A percentile compares a stretch with the other conserved stretches of the same genome.
Evolutionary conservation across 345 rosid genomes (phyloP).

Genomic region (Pistacia vera): DNA sequence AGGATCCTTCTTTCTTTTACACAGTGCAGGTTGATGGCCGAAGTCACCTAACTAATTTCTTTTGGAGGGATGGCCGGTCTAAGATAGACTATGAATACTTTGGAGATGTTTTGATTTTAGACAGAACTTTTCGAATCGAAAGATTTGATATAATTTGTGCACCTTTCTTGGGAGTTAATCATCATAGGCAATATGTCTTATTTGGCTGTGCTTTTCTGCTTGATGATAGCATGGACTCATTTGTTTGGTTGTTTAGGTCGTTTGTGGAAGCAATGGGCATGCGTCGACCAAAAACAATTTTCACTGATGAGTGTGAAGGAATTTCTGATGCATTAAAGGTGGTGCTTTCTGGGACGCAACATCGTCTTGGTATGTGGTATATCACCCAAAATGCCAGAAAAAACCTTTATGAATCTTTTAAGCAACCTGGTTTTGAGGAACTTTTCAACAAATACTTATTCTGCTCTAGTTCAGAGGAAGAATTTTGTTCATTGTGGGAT

Average conservation of each 20-base stretch:
- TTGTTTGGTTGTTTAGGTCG: neutral
- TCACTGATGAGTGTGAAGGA: neutral
- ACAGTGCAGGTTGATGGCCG: slow-evolving; percentile 9
- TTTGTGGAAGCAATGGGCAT: slow-evolving; percentile 10
- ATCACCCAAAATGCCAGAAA: neutral
- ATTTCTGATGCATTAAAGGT: neutral
- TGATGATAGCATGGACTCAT: neutral
- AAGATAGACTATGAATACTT: slow-evolving; percentile 10
- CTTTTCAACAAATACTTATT: neutral
- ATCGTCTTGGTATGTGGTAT: neutral
- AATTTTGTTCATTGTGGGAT: neutral
- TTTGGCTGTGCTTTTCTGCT: slow-evolving; percentile 5
- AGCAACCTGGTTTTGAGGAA: neutral
- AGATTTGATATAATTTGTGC: neutral
- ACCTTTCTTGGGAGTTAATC: neutral
- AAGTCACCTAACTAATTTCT: slow-evolving; percentile 5
- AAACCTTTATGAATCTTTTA: neutral
- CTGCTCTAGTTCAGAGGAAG: neutral
- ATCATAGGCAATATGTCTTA: neutral
- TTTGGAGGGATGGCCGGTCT: slow-evolving; percentile 27
- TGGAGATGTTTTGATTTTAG: neutral
- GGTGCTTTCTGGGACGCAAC: neutral
- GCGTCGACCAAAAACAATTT: neutral
- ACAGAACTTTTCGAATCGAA: neutral
- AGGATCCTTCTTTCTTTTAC: slow-evolving; percentile 24